Conservation (phyloP, 345 rosid species). For the Salix koriyanagi region DNA sequence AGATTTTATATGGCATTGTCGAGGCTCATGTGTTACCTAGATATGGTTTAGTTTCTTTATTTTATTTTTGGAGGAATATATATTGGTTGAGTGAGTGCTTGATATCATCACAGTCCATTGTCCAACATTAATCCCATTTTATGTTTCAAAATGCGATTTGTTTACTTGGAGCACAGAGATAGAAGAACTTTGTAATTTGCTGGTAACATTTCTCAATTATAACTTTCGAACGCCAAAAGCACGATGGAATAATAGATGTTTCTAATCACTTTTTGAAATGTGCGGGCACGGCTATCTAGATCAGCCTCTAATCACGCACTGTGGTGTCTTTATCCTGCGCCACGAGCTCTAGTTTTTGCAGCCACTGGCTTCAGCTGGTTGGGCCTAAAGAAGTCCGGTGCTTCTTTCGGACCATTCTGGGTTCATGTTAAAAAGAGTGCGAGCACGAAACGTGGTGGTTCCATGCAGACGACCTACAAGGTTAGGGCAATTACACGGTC, state of each 20-base stretch:
- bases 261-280: constrained; percentile 30
- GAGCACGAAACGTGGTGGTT: background rate
- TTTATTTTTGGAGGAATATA: background rate
- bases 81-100: background rate
- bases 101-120: background rate
- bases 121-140: background rate
- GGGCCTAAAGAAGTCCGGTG: constrained; percentile 17
- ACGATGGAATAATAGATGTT: constrained; percentile 21
- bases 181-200: background rate
- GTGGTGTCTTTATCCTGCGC: background rate
- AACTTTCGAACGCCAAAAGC: constrained; percentile 9
- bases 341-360: constrained; percentile 10
- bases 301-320: constrained; percentile 15
- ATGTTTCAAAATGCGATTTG: background rate
- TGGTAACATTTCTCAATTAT: background rate
- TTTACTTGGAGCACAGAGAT: background rate
- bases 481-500: constrained; percentile 2
- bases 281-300: constrained; percentile 22
- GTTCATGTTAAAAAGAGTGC: background rate
- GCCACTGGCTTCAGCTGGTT: constrained; percentile 14
- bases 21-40: background rate
- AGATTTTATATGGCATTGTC: background rate
- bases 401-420: background rate
- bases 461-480: background rate
- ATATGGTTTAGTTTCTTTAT: background rate